Evolutionary conservation across 2,329 filamentous ascomycete genomes (phyloP), one percentile per base, ranked within the genome.

Genomic region (Ambrosiella xylebori): DNA sequence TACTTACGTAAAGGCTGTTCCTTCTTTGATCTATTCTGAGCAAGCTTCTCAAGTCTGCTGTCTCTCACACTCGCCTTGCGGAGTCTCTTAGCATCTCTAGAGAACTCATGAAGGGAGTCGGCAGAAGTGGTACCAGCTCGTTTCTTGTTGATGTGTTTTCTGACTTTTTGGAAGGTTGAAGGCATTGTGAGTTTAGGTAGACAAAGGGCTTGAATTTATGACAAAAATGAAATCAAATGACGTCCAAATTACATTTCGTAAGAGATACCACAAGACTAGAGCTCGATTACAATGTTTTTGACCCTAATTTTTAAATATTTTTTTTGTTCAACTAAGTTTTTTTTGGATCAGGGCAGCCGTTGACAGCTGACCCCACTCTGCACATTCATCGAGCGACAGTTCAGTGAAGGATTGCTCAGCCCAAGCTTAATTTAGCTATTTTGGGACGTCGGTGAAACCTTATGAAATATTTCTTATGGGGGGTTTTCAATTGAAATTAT

Each of bases 121-220:
- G 88, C 77, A 44, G 82, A 81, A 41, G 47, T 49, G 38, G 50
- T 50, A 17, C 82, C 81, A 63, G 82, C 81, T 63, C 85, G 82
- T 77, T 96, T 96, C 74, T 95, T 95, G 39, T 82, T 75, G 63
- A 97, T 91, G 63, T 88, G 82, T 73, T 97, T 97, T 62, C 86
- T 81, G 17, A 93, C 86, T 68, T 96, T 97, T 62, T 81, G 74
- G 6, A 96, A 72, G 50, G 84, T 80, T 67, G 82, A 85, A 12
- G 87, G 79, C 89, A 95, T 95, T 27, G 65, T 76, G 66, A 58
- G 9, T n/a, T 35, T 19, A 13, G 15, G 39, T 19, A 5, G 1
- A 1, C 39, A 1, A 49, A 13, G 52, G 11, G 55, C 3, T 36
- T 40, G 13, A 12, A 15, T 36, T 1, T 19, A 27, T 13, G 19